Conservation (phyloP, 2,329 filamentous ascomycete genomes). For the Ophiostoma himal-ulmi region DNA sequence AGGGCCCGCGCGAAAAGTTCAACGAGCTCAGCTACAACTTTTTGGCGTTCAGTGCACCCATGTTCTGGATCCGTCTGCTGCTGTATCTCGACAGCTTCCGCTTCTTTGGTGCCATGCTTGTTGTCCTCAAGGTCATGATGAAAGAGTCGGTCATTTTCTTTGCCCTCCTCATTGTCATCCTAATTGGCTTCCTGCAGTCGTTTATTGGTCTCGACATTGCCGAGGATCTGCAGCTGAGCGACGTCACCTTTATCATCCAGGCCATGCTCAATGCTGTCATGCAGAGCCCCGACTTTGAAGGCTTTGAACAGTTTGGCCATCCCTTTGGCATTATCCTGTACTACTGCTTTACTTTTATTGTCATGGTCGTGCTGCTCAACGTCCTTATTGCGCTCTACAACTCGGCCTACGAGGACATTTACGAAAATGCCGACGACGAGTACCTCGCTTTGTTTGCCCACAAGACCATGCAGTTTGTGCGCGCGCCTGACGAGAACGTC, state of each 20-base stretch:
- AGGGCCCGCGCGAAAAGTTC: constrained; percentile 51
- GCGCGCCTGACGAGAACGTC: constrained; percentile 95
- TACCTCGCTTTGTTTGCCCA: constrained; percentile 89
- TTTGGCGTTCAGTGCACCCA: constrained; percentile 82
- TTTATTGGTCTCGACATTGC: constrained; percentile 87
- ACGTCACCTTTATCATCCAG: constrained; percentile 68
- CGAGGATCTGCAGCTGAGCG: constrained; percentile 62
- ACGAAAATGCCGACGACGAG: constrained; percentile 88
- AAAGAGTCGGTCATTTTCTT: constrained; percentile 95
- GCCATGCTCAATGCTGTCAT: constrained; percentile 87
- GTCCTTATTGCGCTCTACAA: constrained; percentile 97
- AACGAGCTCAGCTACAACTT: constrained; percentile 90
- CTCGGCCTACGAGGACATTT: constrained; percentile 91
- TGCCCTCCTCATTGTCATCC: constrained; percentile 74
- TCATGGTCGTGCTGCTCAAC: constrained; percentile 81
- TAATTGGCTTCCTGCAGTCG: constrained; percentile 83
- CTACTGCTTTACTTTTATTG: constrained; percentile 94
- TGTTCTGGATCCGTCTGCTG: constrained; percentile 93
- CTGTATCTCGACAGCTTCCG: constrained; percentile 89
- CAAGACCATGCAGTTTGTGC: constrained; percentile 94
- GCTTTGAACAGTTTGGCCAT: constrained; percentile 83
- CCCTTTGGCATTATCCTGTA: constrained; percentile 94
- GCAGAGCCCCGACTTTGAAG: constrained; percentile 81
- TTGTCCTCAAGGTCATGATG: constrained; percentile 94
- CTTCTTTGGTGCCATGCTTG: constrained; percentile 97